Conservation (phyloP, 1,139 yeast genomes). For the Yamadazyma spencermartinsiae region DNA sequence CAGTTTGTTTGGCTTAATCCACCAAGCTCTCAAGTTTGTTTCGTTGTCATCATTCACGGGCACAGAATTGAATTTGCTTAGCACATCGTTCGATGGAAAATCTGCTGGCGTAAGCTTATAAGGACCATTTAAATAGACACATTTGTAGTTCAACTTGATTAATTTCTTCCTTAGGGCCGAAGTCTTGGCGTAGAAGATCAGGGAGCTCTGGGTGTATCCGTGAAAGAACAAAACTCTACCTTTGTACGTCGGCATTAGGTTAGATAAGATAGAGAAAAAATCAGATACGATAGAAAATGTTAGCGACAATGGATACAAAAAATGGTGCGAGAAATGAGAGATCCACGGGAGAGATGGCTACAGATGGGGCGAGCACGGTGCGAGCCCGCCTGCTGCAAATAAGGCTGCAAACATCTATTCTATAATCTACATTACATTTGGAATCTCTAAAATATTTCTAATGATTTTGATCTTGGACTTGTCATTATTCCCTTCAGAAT, state of each 20-base stretch:
- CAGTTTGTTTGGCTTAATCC: constrained; percentile 28
- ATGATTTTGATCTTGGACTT: constrained; percentile 35
- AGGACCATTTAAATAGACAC: constrained; percentile 81
- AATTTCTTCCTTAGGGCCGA: constrained; percentile 45
- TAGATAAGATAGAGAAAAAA: not conserved
- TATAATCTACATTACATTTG: constrained; percentile 4
- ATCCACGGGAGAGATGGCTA: too few species aligned
- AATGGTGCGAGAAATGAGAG: too few species aligned
- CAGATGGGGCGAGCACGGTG: too few species aligned
- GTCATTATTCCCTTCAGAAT: constrained; percentile 26
- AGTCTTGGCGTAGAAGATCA: constrained; percentile 48
- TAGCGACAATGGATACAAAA: too few species aligned
- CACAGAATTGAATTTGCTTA: constrained; percentile 40
- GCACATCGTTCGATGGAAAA: constrained; percentile 55
- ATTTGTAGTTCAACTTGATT: constrained; percentile 48
- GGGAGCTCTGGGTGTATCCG: constrained; percentile 46
- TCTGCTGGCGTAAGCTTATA: constrained; percentile 62
- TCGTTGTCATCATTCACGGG: constrained; percentile 26
- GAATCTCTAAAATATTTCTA: constrained; percentile 31
- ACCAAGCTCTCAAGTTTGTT: constrained; percentile 37
- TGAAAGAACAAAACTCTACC: constrained; percentile 43
- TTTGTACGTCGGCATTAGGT: constrained; percentile 13
- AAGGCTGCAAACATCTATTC: too few species aligned
- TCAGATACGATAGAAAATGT: not conserved
- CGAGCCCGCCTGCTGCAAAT: too few species aligned